A percentile compares a stretch with the other conserved stretches of the same genome.
Conservation (phyloP, 2,329 filamentous ascomycete species). For the Diaporthe vexans region DNA sequence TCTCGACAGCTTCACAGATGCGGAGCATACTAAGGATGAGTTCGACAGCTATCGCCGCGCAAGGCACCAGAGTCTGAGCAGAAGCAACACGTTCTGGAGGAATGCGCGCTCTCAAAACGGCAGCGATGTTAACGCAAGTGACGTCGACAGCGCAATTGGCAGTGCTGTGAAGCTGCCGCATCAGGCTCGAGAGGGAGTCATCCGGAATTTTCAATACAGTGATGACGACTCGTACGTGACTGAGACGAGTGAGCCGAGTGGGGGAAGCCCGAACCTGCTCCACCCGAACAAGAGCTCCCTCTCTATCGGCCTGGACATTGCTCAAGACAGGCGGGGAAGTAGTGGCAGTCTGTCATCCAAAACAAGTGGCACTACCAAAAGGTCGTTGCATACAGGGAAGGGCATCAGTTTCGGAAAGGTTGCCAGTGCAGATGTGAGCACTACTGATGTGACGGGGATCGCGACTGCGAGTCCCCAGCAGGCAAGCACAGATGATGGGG, state of each 20-base stretch:
- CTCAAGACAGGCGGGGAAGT: conserved; percentile 23
- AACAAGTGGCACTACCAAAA: conserved; percentile 56
- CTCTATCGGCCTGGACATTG: conserved; percentile 15
- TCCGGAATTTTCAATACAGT: conserved; percentile 34
- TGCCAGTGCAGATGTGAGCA: conserved; percentile 52
- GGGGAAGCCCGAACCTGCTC: background rate
- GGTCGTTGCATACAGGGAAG: conserved; percentile 54
- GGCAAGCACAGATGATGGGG: conserved; percentile 39
- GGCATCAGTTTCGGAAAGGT: conserved; percentile 58
- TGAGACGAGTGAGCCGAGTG: conserved; percentile 37
- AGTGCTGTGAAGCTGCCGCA: conserved; percentile 37
- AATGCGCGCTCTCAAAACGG: conserved; percentile 44
- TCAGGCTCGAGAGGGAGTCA: conserved; percentile 40
- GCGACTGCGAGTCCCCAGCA: conserved; percentile 39
- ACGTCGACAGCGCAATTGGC: conserved; percentile 47
- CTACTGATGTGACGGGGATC: conserved; percentile 46
- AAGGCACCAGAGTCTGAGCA: conserved; percentile 63
- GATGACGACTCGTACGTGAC: conserved; percentile 40
- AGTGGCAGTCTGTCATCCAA: conserved; percentile 23
- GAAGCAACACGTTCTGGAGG: conserved; percentile 49
- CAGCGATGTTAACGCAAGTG: conserved; percentile 48
- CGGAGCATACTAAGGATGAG: conserved; percentile 71
- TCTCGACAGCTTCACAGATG: conserved; percentile 77
- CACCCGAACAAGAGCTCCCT: conserved; percentile 22
- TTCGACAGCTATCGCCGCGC: conserved; percentile 70